phyloP scores from a whole-genome alignment of 2,329 filamentous ascomycete genomes.

The Mycosphaerelloides madeirae region DNA sequence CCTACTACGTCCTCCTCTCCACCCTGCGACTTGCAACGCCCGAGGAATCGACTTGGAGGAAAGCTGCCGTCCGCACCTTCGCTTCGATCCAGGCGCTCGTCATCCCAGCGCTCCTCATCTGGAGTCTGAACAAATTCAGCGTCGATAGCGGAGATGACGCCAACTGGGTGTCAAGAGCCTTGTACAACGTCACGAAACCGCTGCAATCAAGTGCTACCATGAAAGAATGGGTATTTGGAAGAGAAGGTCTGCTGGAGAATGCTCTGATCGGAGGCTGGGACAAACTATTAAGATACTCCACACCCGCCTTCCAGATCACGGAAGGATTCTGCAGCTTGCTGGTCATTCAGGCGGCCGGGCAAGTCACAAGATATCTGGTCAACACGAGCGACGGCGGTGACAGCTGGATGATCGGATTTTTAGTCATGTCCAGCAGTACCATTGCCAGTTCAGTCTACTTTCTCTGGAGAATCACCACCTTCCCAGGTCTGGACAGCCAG shows the following conservation, averaged over 20 bases:
- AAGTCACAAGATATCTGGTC: constrained; percentile 91
- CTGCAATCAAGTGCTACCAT: constrained; percentile 56
- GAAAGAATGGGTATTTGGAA: constrained; percentile 83
- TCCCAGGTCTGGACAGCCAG: constrained; percentile 86
- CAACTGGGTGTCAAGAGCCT: constrained; percentile 71
- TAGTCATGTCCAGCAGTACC: constrained; percentile 82
- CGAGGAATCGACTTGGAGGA: constrained; percentile 69
- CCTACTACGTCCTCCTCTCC: constrained; percentile 88
- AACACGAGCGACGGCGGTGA: constrained; percentile 84
- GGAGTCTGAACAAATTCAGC: constrained; percentile 92
- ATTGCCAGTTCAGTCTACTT: constrained; percentile 95
- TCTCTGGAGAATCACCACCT: constrained; percentile 88
- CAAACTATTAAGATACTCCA: constrained; percentile 80
- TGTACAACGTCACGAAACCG: constrained; percentile 32
- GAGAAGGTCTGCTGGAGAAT: constrained; percentile 73
- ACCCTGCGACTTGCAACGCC: constrained; percentile 74
- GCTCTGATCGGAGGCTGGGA: constrained; percentile 84
- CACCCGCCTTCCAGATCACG: constrained; percentile 85
- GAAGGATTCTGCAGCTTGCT: constrained; percentile 96
- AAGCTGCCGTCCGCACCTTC: constrained; percentile 63
- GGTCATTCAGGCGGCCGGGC: constrained; percentile 90
- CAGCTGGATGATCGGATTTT: constrained; percentile 90
- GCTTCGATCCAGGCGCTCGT: constrained; percentile 79
- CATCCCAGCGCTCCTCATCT: constrained; percentile 82
- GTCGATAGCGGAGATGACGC: constrained; percentile 69